Conservation (phyloP, 73 alveolate genomes). For the Paramecium sexaurelia region DNA sequence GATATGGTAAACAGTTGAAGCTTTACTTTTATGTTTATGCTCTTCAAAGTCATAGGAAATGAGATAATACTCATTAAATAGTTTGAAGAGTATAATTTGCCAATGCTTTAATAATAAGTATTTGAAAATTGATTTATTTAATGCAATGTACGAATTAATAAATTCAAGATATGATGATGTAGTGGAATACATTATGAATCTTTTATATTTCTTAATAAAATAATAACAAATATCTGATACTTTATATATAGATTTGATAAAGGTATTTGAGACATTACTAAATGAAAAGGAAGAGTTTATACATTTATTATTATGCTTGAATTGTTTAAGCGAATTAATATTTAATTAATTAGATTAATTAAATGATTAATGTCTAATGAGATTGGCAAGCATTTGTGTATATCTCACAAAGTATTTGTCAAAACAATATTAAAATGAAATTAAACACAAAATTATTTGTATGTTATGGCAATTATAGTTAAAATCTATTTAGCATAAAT, state of each 20-base stretch:
- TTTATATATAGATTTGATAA: not conserved
- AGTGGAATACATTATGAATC: slow-evolving; percentile 13
- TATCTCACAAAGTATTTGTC: not conserved
- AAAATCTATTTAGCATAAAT: not conserved
- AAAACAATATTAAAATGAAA: not conserved
- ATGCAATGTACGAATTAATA: not conserved
- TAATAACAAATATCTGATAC: not conserved
- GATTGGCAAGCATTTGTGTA: slow-evolving; percentile 30
- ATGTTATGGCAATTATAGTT: slow-evolving; percentile 16
- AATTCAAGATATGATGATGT: slow-evolving; percentile 31
- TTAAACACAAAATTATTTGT: slow-evolving; percentile 9
- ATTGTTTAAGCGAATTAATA: slow-evolving; percentile 23
- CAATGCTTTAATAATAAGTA: not conserved
- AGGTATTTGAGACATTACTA: slow-evolving; percentile 9
- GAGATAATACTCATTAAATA: not conserved
- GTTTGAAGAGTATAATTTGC: slow-evolving; percentile 1
- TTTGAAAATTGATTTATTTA: not conserved
- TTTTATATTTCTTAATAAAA: not conserved
- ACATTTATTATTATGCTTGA: not conserved
- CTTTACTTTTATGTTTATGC: not conserved
- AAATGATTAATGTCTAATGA: slow-evolving; percentile 16
- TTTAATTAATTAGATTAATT: slow-evolving; percentile 11
- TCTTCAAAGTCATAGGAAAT: not conserved
- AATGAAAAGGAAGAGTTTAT: slow-evolving; percentile 26
- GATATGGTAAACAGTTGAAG: slow-evolving; percentile 20